Evolutionary conservation across 2,329 filamentous ascomycete genomes (phyloP), one percentile per base, ranked within the genome.

Genomic region (Epichloe gansuensis): DNA sequence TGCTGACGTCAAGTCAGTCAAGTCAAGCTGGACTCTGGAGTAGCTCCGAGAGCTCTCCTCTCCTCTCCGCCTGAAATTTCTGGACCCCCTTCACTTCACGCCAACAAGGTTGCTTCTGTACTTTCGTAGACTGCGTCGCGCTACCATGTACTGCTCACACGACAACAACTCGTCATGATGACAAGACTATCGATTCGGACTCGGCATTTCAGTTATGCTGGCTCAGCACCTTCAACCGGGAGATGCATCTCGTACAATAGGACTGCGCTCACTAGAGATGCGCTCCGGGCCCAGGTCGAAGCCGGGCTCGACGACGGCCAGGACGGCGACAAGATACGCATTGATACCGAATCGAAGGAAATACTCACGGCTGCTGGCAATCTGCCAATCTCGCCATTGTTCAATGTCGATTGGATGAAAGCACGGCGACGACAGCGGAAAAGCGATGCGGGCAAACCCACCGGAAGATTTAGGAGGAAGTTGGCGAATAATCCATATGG

Each of bases 401-500:
- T 80, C 63, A 70, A 81, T 67, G 69, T 74, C 4, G 58, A 59
- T 2, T 81, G 74, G 66, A 71, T 74, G 57, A 65, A 72, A 38
- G 69, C 70, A 0, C 71, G 65, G 52, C 63, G 69, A 41, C 69
- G 71, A 13, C 75, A 68, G 55, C 72, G 65, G 44, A 73, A 72
- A 53, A 60, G 63, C 0, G 68, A 54, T 38, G 62, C 45, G 63
- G 66, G 54, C 52, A 65, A 57, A 34, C 60, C 62, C 0, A 58
- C 54, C 2, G 71, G 67, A 12, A 67, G 73, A 2, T 78, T 88
- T 54, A 79, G 83, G 60, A 72, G 71, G 53, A 75, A 78, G 54
- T 68, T 89, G 2, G 70, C 69, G 34, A 72, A 73, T 39, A 90
- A 86, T 57, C 73, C 82, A 2, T 88, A 79, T 58, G 85, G 83